Percentiles rank a stretch among this genome's conserved stretches.
phyloP scores from a whole-genome alignment of 768 basidiomycete species.

The Austroboletus eburneus region DNA sequence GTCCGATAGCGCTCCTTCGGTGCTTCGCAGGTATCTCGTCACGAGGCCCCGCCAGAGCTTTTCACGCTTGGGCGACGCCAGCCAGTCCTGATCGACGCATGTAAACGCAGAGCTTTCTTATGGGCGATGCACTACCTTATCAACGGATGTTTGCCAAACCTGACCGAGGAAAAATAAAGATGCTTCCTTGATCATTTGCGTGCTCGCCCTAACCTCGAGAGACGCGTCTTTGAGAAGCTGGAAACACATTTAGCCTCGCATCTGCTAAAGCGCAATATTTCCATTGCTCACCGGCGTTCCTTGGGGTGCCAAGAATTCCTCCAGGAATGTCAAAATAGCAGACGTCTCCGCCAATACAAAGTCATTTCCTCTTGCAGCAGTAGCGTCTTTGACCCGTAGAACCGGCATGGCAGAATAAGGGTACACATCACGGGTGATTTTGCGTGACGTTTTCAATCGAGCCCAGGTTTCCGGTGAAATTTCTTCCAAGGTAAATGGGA shows the following conservation, averaged over 20 bases:
- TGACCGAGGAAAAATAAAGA: conserved; percentile 21
- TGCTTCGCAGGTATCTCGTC: conserved; percentile 19
- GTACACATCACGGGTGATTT: conserved; percentile 17
- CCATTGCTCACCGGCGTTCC: conserved; percentile 12
- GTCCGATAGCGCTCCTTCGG: conserved; percentile 14
- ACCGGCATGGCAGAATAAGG: conserved; percentile 25
- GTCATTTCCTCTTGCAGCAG: conserved; percentile 5
- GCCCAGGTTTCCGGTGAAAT: conserved; percentile 14
- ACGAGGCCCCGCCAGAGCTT: conserved; percentile 17
- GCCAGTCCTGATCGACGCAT: conserved; percentile 15
- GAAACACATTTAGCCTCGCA: background rate
- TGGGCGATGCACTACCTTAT: conserved; percentile 9
- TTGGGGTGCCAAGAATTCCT: conserved; percentile 15
- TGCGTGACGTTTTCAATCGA: conserved; percentile 11
- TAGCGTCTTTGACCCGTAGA: conserved; percentile 17
- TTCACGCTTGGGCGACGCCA: conserved; percentile 18
- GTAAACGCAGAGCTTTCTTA: background rate
- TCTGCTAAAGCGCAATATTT: background rate
- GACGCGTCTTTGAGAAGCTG: conserved; percentile 16
- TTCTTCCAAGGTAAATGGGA: conserved; percentile 19
- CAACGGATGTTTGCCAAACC: conserved; percentile 1
- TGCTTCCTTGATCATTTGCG: conserved; percentile 22
- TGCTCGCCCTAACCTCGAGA: conserved; percentile 14
- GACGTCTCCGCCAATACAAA: conserved; percentile 23
- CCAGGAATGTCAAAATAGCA: conserved; percentile 22